These are phyloP conservation scores for Aureobasidium sp. DNA, from an alignment of 2,329 filamentous ascomycete genomes.

Conservation along the genomic window DNA sequence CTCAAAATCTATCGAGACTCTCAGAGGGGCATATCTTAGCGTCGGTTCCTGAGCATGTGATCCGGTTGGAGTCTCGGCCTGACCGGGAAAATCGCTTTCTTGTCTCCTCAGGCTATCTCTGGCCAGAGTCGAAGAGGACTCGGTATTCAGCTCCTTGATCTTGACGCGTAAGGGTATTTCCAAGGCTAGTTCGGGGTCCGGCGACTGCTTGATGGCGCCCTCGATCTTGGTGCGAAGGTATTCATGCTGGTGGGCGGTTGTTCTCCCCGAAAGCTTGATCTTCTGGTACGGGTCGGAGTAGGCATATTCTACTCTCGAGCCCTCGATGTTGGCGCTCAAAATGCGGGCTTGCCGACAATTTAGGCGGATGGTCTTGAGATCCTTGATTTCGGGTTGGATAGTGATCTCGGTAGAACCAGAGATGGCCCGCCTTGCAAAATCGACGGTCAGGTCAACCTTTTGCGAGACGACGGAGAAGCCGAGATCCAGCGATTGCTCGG, in stretches of 20 bases:
- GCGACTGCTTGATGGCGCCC: slow-evolving; percentile 45
- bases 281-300: slow-evolving; percentile 61
- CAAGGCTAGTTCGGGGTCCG: slow-evolving; percentile 53
- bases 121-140: slow-evolving; percentile 37
- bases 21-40: slow-evolving; percentile 52
- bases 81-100: slow-evolving; percentile 24
- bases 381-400: slow-evolving; percentile 57
- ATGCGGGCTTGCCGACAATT: slow-evolving; percentile 58
- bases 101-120: slow-evolving; percentile 28
- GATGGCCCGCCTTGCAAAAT: slow-evolving; percentile 69
- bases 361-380: slow-evolving; percentile 50
- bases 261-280: slow-evolving; percentile 55
- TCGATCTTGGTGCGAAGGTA: slow-evolving; percentile 63
- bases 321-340: slow-evolving; percentile 44
- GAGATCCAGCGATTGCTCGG: slow-evolving; percentile 25
- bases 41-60: slow-evolving; percentile 24
- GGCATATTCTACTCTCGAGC: slow-evolving; percentile 31
- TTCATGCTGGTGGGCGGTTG: slow-evolving; percentile 67
- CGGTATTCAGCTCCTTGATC: slow-evolving; percentile 54
- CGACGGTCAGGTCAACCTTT: slow-evolving; percentile 81
- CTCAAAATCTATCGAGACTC: slow-evolving; percentile 67
- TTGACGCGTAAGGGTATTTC: slow-evolving; percentile 53
- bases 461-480: slow-evolving; percentile 66
- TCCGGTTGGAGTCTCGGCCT: slow-evolving; percentile 26
- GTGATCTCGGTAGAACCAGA: slow-evolving; percentile 76